Base-by-base conservation (phyloP, 2,329 filamentous ascomycete species). In the Cucurbitaria berberidis region DNA sequence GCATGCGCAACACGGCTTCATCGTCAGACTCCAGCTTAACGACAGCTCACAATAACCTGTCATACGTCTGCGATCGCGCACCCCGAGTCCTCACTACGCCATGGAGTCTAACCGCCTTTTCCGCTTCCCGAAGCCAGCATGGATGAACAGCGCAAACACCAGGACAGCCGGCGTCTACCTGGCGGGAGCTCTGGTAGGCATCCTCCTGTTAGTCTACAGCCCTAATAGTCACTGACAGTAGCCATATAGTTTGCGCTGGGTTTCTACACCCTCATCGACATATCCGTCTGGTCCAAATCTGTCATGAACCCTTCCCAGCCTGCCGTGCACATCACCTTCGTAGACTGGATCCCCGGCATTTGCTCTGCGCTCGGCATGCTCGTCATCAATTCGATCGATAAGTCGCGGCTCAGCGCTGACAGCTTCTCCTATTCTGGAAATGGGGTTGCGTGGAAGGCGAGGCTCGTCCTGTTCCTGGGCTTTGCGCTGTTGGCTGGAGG, bases 271-370 rank as follows among this genome's bases (percentile, higher is more conserved):
- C 82, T 89, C 62, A 81, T 89, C 74, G 86, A 89, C 64, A 84
- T 85, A 55, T 82, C 86, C 16, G 80, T 84, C 52, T 88, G 81
- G 76, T 88, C 85, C 45, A 84, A 84, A 64, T 86, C 85, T 53
- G 66, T 78, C 48, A 80, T 80, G 67, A 89, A 89, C 72, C 84
- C 82, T 57, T 84, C 84, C 45, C 74, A 80, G 53, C 72, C 72
- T 13, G 29, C 66, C 47, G 81, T 86, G 18, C 85, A 89, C 74
- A 81, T 89, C 68, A 88, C 83, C 72, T 89, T 89, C 73, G 81
- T 89, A 61, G 86, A 89, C 77, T 89, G 86, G 86, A 86, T 89
- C 62, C 87, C 86, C 3, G 82, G 83, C 55, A 89, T 89, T 75
- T 89, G 87, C 79, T 87, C 84, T 38, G 81, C 84, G 55, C 80